Evolutionary conservation across 2,329 filamentous ascomycete species (phyloP).

Genomic region (Neonectria faginata): DNA sequence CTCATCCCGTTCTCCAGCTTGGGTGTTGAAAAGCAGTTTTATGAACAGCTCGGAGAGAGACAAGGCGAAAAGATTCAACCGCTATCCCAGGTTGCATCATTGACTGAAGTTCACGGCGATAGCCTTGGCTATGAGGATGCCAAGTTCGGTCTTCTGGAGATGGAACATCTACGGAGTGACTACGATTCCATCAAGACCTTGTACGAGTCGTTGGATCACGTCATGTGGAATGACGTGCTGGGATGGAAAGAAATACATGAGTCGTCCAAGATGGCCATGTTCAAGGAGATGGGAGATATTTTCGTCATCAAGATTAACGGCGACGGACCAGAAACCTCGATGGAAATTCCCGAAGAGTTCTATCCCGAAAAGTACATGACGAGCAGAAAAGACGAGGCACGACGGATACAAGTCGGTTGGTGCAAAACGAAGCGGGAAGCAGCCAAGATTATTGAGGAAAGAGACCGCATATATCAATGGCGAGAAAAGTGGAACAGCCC

Average conservation of each 20-base stretch:
- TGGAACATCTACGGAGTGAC: constrained; percentile 52
- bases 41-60: constrained; percentile 54
- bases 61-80: constrained; percentile 45
- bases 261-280: constrained; percentile 56
- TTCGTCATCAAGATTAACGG: constrained; percentile 60
- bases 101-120: constrained; percentile 47
- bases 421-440: constrained; percentile 48
- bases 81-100: constrained; percentile 49
- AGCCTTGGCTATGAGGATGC: constrained; percentile 50
- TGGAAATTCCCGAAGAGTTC: constrained; percentile 64
- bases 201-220: constrained; percentile 61
- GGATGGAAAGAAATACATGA: constrained; percentile 51
- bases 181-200: constrained; percentile 56
- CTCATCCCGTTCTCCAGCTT: constrained; percentile 49
- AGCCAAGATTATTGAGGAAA: constrained; percentile 39
- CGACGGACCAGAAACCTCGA: constrained; percentile 55
- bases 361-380: constrained; percentile 67
- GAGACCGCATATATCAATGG: constrained; percentile 45
- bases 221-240: constrained; percentile 61
- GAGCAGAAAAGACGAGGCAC: constrained; percentile 58
- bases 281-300: constrained; percentile 62
- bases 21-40: constrained; percentile 58
- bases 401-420: constrained; percentile 57
- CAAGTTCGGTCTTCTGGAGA: constrained; percentile 57
- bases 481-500: constrained; percentile 44